Conservation (phyloP, 73 alveolate genomes). For the Paramecium pentaurelia region DNA sequence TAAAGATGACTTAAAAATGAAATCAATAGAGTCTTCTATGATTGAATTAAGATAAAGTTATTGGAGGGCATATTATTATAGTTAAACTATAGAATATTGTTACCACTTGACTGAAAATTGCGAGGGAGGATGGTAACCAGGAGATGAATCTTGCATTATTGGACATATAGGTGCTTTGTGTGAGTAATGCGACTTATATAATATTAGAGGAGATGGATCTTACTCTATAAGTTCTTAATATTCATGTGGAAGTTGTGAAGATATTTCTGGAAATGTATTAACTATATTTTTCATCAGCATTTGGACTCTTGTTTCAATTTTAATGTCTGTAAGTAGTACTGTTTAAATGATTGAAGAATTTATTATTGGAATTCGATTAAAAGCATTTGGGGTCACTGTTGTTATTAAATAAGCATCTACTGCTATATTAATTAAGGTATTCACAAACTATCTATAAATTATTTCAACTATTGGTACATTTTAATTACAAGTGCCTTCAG, state of each 20-base stretch:
- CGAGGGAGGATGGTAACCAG: neutral
- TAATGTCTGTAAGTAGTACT: neutral
- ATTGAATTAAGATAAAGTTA: neutral
- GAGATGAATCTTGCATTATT: neutral
- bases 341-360: neutral
- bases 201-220: neutral
- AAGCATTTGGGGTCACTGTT: neutral
- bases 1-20: neutral
- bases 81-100: neutral
- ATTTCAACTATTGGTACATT: neutral
- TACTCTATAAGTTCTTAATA: neutral
- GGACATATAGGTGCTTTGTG: slow-evolving; percentile 38
- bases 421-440: neutral
- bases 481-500: neutral
- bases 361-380: neutral
- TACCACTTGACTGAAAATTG: neutral
- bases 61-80: neutral
- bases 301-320: neutral
- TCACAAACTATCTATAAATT: neutral
- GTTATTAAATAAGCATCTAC: neutral
- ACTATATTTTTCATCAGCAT: neutral
- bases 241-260: neutral
- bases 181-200: slow-evolving; percentile 11
- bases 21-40: neutral
- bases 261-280: neutral